Evolutionary conservation across 2,329 filamentous ascomycete genomes (phyloP).

Genomic region (Fusarium chaquense): DNA sequence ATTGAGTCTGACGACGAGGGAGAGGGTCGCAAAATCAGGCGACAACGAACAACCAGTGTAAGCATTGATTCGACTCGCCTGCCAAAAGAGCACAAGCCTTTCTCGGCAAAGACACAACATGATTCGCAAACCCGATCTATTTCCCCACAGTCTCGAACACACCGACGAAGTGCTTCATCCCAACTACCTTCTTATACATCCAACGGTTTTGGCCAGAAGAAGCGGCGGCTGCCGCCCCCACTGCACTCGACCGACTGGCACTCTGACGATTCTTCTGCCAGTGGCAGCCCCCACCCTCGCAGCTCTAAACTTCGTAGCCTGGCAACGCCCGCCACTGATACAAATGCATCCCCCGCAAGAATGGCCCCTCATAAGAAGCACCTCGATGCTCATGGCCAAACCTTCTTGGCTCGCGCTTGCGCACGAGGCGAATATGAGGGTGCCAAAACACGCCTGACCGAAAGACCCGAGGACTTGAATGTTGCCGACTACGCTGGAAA

Average conservation of each 20-base stretch:
- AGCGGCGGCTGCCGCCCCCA: slow-evolving; percentile 70
- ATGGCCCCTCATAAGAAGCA: slow-evolving; percentile 84
- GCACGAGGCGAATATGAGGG: slow-evolving; percentile 84
- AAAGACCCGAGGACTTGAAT: slow-evolving; percentile 89
- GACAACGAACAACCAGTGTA: slow-evolving; percentile 63
- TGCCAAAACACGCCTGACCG: slow-evolving; percentile 78
- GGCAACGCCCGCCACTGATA: slow-evolving; percentile 67
- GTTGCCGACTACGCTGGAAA: slow-evolving; percentile 95
- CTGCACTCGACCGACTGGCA: slow-evolving; percentile 73
- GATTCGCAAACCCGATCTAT: slow-evolving; percentile 60
- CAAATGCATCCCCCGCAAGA: slow-evolving; percentile 74
- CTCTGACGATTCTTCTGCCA: slow-evolving; percentile 74
- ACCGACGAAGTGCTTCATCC: slow-evolving; percentile 74
- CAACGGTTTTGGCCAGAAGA: slow-evolving; percentile 70
- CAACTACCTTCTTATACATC: slow-evolving; percentile 68
- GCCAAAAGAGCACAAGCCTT: slow-evolving; percentile 52
- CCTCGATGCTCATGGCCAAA: slow-evolving; percentile 92
- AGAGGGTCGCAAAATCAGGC: slow-evolving; percentile 65
- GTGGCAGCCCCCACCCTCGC: slow-evolving; percentile 69
- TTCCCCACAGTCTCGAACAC: slow-evolving; percentile 69
- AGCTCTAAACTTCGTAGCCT: slow-evolving; percentile 69
- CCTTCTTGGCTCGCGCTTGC: slow-evolving; percentile 88
- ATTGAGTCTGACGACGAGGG: slow-evolving; percentile 69
- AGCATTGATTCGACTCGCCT: slow-evolving; percentile 53
- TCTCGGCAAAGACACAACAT: slow-evolving; percentile 50